These are phyloP conservation scores for Vicia faba DNA, from an alignment of 306 rosid species.

Conservation along the genomic window DNA sequence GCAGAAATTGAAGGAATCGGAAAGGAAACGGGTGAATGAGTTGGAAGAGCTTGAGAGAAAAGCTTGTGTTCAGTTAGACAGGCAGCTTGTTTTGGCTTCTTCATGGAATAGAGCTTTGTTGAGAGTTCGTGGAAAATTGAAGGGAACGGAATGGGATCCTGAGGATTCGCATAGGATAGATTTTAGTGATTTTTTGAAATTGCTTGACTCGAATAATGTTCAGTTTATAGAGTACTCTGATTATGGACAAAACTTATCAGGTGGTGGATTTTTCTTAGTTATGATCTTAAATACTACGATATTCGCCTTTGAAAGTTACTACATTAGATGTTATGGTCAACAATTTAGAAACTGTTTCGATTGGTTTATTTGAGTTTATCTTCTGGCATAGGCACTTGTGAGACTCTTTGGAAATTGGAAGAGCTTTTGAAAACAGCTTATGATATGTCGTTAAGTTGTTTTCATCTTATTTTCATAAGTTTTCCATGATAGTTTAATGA, in stretches of 20 bases:
- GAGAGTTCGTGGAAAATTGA: slow-evolving; percentile 74
- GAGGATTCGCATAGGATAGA: slow-evolving; percentile 82
- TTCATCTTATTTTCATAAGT: neutral
- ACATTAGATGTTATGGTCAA: neutral
- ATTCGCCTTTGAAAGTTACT: neutral
- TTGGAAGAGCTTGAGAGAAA: slow-evolving; percentile 78
- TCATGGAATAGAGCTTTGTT: slow-evolving; percentile 79
- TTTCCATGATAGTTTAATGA: neutral
- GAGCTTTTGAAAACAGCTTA: neutral
- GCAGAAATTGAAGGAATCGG: slow-evolving; percentile 80
- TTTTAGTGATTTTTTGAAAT: slow-evolving; percentile 78
- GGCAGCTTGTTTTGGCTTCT: slow-evolving; percentile 98
- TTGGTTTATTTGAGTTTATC: neutral
- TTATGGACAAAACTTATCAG: slow-evolving; percentile 89
- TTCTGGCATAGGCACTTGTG: neutral
- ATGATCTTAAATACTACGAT: neutral
- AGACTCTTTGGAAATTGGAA: neutral
- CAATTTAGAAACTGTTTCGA: neutral
- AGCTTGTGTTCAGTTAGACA: slow-evolving; percentile 84
- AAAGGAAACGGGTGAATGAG: slow-evolving; percentile 70
- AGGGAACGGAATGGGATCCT: slow-evolving; percentile 96
- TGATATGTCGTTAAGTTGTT: neutral
- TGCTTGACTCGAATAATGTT: slow-evolving; percentile 76
- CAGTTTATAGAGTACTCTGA: slow-evolving; percentile 89
- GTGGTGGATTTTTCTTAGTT: slow-evolving; percentile 36